Evolutionary conservation across 495 filamentous ascomycete genomes (phyloP), one percentile per base, ranked within the genome.

Genomic region (Elaphomyces granulatus): DNA sequence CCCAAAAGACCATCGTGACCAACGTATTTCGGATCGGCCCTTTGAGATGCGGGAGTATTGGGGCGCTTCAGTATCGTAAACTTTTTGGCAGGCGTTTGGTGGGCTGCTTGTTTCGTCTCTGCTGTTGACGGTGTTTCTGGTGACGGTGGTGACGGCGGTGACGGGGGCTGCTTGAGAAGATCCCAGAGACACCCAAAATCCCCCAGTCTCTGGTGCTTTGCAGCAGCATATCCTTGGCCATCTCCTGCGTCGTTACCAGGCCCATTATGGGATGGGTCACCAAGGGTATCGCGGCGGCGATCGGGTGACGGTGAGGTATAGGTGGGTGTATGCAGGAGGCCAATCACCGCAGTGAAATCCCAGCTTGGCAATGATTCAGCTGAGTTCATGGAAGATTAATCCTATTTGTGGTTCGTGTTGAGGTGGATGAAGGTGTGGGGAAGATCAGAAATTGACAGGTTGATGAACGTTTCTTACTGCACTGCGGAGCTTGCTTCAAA

Each of bases 301-400:
- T 16, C 26, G 8, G 30, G 8, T 0, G 21, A 2, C 15, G 9
- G 14, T 23, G 26, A 26, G 20, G 20, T 20, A 32, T 51, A 44
- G 20, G 61, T 53, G 46, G 60, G 60, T 15, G 63, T 61, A 26
- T 52, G 47, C n/a, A 70, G 55, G 34, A 72, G 58, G 46, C 66
- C 61, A 45, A 63, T 60, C 50, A 64, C 68, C 45, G 60, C 54
- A 41, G 62, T 51, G 44, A 72, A 67, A 45, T 68, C 66, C 68
- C 68, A 72, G 34, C 45, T 53, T 32, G 59, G 58, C 40, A 50
- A 37, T 15, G 44, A 30, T 34, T 49, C 44, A 15, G 45, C 23
- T 20, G 51, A 42, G 15, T n/a, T 44, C 47, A 50, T 50, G 45
- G 47, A 45, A 45, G n/a, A n/a, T n/a, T n/a, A n/a, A n/a, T n/a